These are phyloP conservation scores for Schoenoplectus tabernaemontani DNA, from an alignment of 202 grass and related monocot species.

Conservation along the genomic window DNA sequence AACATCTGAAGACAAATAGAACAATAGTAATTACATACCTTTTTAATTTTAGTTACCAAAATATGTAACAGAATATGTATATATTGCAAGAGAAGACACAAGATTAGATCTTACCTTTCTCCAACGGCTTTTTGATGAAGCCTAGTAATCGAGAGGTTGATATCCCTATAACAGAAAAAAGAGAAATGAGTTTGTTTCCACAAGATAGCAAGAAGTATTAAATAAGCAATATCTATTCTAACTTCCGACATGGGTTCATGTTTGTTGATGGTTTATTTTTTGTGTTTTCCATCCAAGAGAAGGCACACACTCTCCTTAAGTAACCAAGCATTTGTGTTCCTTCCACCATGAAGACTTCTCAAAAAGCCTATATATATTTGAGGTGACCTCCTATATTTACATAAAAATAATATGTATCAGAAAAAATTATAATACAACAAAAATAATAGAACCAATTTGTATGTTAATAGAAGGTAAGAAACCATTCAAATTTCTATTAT, in stretches of 20 bases:
- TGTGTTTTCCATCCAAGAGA: neutral
- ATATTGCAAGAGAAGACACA: neutral
- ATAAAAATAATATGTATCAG: conserved; percentile 15
- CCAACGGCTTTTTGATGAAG: conserved; percentile 86
- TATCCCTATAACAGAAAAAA: conserved; percentile 1
- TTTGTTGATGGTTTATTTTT: neutral
- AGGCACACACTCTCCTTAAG: too few relatives aligned
- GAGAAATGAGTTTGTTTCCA: neutral
- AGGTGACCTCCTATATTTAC: conserved; percentile 68
- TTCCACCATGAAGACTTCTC: conserved; percentile 69
- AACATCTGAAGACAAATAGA: conserved; percentile 59
- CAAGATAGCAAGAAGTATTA: neutral
- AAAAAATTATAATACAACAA: conserved; percentile 3
- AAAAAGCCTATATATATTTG: conserved; percentile 58
- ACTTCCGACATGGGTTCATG: neutral
- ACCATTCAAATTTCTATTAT: neutral
- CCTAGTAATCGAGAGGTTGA: conserved; percentile 44
- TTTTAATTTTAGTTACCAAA: neutral
- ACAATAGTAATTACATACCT: neutral
- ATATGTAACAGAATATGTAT: neutral
- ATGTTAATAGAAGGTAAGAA: neutral
- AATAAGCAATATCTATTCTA: neutral
- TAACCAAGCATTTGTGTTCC: conserved; percentile 64
- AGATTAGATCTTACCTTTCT: conserved; percentile 56
- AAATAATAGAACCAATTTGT: neutral